These are phyloP conservation scores for Pinus tabuliformis DNA, from an alignment of 75 land plant genomes.

Conservation along the genomic window DNA sequence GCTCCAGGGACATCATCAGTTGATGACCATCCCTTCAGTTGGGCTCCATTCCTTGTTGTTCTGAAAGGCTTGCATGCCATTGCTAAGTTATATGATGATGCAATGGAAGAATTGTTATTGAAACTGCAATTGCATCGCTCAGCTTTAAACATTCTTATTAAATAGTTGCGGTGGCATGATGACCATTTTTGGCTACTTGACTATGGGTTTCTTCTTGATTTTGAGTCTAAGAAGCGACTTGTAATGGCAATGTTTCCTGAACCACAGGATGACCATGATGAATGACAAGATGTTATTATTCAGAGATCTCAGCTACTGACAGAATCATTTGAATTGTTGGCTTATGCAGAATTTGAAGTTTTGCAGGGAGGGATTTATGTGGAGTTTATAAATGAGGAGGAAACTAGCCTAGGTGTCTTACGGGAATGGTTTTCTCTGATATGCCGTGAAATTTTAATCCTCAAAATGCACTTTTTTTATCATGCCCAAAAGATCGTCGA, in stretches of 20 bases:
- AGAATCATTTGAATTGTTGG: conserved; percentile 64
- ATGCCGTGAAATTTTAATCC: conserved; percentile 81
- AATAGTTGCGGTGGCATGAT: conserved; percentile 49
- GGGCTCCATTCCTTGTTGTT: conserved; percentile 60
- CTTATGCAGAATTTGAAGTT: conserved; percentile 44
- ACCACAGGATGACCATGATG: conserved; percentile 68
- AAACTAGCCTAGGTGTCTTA: conserved; percentile 94
- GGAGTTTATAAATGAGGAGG: conserved; percentile 95
- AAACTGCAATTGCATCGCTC: conserved; percentile 32
- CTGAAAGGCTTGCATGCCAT: conserved; percentile 67
- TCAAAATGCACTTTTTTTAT: conserved; percentile 74
- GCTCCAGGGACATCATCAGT: conserved; percentile 7
- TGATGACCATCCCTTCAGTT: conserved; percentile 21
- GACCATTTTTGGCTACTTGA: conserved; percentile 60
- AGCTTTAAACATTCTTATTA: conserved; percentile 53
- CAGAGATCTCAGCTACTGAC: conserved; percentile 61
- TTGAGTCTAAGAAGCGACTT: conserved; percentile 64
- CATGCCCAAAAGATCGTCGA: conserved; percentile 82
- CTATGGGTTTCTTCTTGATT: conserved; percentile 47
- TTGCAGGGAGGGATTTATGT: conserved; percentile 77
- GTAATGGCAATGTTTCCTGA: conserved; percentile 74
- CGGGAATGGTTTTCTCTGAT: conserved; percentile 96
- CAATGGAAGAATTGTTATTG: conserved; percentile 35
- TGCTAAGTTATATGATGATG: conserved; percentile 58
- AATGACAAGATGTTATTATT: conserved; percentile 67